These are phyloP conservation scores for Phialophora verrucosa DNA, from an alignment of 2,329 filamentous ascomycete genomes.

Conservation along the genomic window DNA sequence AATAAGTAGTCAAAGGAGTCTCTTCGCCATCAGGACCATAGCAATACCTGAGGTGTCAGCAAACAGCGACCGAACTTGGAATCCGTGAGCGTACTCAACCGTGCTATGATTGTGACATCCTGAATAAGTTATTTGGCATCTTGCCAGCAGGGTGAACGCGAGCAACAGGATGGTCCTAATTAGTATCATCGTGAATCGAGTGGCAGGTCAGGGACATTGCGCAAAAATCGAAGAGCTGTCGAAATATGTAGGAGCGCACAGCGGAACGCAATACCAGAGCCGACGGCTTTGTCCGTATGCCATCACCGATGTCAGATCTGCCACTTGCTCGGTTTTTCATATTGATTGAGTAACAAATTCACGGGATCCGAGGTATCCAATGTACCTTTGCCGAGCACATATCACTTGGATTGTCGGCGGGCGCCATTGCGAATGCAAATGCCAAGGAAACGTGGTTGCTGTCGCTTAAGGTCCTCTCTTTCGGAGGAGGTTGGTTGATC, in stretches of 20 bases:
- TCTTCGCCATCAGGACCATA: constrained; percentile 43
- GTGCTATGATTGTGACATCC: constrained; percentile 44
- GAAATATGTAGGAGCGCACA: not conserved
- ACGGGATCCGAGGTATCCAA: not conserved
- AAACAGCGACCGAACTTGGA: not conserved
- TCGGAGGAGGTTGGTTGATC: not conserved
- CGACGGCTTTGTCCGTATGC: not conserved
- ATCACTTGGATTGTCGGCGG: not conserved
- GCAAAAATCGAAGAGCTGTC: not conserved
- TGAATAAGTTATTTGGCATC: constrained; percentile 36
- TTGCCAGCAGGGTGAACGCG: not conserved
- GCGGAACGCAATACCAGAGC: not conserved
- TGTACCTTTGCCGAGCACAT: not conserved
- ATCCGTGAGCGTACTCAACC: constrained; percentile 38
- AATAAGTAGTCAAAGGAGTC: constrained; percentile 38
- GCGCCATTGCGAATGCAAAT: not conserved
- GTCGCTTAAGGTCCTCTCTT: not conserved
- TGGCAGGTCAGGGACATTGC: not conserved
- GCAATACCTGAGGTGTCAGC: constrained; percentile 37
- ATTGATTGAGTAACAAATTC: not conserved
- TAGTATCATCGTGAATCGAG: not conserved
- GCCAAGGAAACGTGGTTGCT: not conserved
- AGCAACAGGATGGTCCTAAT: not conserved
- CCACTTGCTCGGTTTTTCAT: not conserved
- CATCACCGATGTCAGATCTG: not conserved